Evolutionary conservation across 768 basidiomycete genomes (phyloP), one percentile per base, ranked within the genome.

Genomic region (Tylopilus subfusipes): DNA sequence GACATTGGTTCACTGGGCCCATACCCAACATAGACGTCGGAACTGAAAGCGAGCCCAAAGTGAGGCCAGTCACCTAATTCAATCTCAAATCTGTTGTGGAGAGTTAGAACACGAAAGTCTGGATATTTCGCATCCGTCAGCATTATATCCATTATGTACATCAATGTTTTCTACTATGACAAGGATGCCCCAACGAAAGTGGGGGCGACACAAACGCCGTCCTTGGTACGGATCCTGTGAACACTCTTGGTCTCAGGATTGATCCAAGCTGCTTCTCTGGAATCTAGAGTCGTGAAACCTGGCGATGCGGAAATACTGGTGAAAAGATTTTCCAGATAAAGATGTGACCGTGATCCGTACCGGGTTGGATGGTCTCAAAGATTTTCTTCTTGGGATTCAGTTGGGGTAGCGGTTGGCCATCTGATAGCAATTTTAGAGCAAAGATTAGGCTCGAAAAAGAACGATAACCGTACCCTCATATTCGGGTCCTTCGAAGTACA

Each of bases 341-440:
- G 33, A 50, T 52, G 50, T 31, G 29, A 31, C 0, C 16, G 29
- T 16, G 6, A 11, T 43, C 44, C 72, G 22, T 61, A 86, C 92
- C 88, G 48, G 94, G 93, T 68, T 97, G 97, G 47, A 99, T 83
- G 0, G 94, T 88, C 75, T 99, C 97, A 64, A 98, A 99, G 30
- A 98, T 90, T 76, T 98, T 99, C 78, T 97, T 98, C 76, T 98
- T 99, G 13, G 97, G 97, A 72, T 98, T 98, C 53, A 99, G 77
- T 64, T 95, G 93, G 8, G 87, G 65, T 22, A 96, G 74, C 0
- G 94, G 89, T 19, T 76, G 79, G 1, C 78, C 78, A 61, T 75
- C 87, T 87, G 48, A 50, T 43, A 30, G 16, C 11, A 46, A 42
- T 12, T 48, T 54, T 24, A 63, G 48, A 58, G 27, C 27, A 13